phyloP scores from a whole-genome alignment of 495 filamentous ascomycete genomes.

The Neohortaea acidophila region DNA sequence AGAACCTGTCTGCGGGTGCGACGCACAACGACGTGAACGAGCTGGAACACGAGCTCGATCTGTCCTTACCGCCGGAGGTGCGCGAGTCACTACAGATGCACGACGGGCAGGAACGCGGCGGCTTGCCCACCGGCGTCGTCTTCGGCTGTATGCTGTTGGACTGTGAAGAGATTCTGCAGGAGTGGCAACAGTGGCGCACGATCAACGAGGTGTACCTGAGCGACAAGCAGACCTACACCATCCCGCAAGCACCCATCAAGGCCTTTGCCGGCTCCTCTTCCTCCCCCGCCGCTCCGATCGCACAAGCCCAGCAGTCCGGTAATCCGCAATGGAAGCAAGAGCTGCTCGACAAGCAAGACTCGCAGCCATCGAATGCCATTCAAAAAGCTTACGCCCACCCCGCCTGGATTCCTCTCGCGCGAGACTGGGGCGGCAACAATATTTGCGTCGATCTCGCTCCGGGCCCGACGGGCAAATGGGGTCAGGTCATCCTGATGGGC shows the following conservation, averaged over 20 bases:
- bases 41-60: constrained; percentile 88
- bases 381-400: constrained; percentile 91
- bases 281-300: constrained; percentile 25
- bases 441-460: constrained; percentile 88
- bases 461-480: constrained; percentile 80
- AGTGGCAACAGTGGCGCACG: constrained; percentile 90
- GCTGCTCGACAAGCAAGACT: constrained; percentile 70
- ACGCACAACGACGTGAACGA: constrained; percentile 94
- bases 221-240: constrained; percentile 21
- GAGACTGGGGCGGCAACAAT: constrained; percentile 98
- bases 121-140: constrained; percentile 77
- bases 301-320: constrained; percentile 26
- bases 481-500: constrained; percentile 90
- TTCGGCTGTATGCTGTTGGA: constrained; percentile 92
- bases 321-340: constrained; percentile 71
- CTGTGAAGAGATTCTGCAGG: constrained; percentile 95
- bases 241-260: constrained; percentile 47
- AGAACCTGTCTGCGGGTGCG: constrained; percentile 81
- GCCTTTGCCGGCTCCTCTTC: constrained; percentile 49
- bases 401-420: constrained; percentile 87
- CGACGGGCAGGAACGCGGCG: constrained; percentile 90
- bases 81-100: constrained; percentile 82
- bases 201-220: constrained; percentile 80
- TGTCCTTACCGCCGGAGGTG: constrained; percentile 82
- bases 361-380: constrained; percentile 67